phyloP scores from a whole-genome alignment of 1,284 basidiomycete species.

The Moesziomyces aphidis region DNA sequence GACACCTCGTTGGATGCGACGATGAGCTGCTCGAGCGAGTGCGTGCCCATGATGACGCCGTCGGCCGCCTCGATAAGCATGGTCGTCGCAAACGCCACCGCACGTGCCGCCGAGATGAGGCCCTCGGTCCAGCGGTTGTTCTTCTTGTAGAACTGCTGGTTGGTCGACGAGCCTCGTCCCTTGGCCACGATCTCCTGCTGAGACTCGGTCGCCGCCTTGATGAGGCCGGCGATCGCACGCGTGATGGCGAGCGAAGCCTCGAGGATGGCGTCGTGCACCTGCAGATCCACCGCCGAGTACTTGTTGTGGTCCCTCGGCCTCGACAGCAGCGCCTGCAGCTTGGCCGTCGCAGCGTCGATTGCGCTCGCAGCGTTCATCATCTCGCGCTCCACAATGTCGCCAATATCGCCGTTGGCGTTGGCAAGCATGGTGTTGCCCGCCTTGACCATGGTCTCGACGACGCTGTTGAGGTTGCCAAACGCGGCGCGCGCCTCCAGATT shows the following conservation, averaged over 20 bases:
- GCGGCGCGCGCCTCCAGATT: slow-evolving; percentile 86
- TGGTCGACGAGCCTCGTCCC: slow-evolving; percentile 87
- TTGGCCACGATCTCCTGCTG: slow-evolving; percentile 98
- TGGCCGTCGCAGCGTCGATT: slow-evolving; percentile 91
- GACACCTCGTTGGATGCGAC: slow-evolving; percentile 99
- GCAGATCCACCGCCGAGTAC: slow-evolving; percentile 89
- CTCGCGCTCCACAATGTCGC: slow-evolving; percentile 95
- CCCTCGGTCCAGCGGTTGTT: slow-evolving; percentile 99
- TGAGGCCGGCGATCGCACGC: slow-evolving; percentile 91
- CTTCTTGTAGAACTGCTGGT: slow-evolving; percentile 98
- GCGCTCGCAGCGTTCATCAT: slow-evolving; percentile 93
- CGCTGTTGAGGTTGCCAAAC: slow-evolving; percentile 84
- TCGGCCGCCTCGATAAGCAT: slow-evolving; percentile 97
- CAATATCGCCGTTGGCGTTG: slow-evolving; percentile 90
- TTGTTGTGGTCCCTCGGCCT: slow-evolving; percentile 85
- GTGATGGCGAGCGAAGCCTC: slow-evolving; percentile 93
- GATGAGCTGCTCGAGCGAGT: slow-evolving; percentile 97
- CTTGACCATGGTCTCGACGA: slow-evolving; percentile 86
- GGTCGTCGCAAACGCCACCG: slow-evolving; percentile 97
- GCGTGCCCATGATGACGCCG: slow-evolving; percentile 94
- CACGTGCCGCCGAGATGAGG: slow-evolving; percentile 95
- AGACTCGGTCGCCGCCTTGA: slow-evolving; percentile 94
- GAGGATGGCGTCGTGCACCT: slow-evolving; percentile 98
- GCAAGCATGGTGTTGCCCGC: slow-evolving; percentile 82
- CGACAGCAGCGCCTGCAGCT: slow-evolving; percentile 88